Percentiles rank a stretch among this genome's conserved stretches.
Conservation (phyloP, 1,284 basidiomycete species). For the Ceratobasidium sp. region DNA sequence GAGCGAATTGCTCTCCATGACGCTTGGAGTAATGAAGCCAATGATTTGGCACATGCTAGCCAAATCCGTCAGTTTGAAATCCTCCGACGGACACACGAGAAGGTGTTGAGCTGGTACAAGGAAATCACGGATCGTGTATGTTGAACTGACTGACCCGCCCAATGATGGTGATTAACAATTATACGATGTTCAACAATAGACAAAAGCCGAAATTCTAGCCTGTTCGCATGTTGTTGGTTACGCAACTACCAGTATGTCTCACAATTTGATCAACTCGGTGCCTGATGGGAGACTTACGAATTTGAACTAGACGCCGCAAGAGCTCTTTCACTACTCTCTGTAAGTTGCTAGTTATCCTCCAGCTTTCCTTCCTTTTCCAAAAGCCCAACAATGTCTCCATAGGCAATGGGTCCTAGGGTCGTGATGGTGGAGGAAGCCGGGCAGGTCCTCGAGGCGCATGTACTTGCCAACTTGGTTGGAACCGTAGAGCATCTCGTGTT, state of each 20-base stretch:
- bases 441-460: constrained; percentile 76
- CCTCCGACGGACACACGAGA: constrained; percentile 50
- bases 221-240: constrained; percentile 50
- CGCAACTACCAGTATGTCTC: constrained; percentile 46
- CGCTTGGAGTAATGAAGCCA: constrained; percentile 33
- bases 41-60: constrained; percentile 47
- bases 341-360: no score
- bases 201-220: constrained; percentile 38
- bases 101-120: constrained; percentile 46
- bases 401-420: constrained; percentile 63
- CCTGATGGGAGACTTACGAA: constrained; percentile 2
- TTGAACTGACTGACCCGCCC: no score
- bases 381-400: background rate
- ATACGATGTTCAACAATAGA: constrained; percentile 17
- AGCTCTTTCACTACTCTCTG: constrained; percentile 43
- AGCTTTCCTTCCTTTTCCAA: no score
- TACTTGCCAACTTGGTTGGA: constrained; percentile 52
- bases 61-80: constrained; percentile 53
- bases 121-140: constrained; percentile 53
- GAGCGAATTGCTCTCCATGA: constrained; percentile 38
- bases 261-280: no score
- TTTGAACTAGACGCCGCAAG: constrained; percentile 45
- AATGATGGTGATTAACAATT: background rate
- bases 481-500: constrained; percentile 61
- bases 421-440: constrained; percentile 74